Base-by-base conservation (phyloP, 1,139 yeast species). In the Blastobotrys serpentis region DNA sequence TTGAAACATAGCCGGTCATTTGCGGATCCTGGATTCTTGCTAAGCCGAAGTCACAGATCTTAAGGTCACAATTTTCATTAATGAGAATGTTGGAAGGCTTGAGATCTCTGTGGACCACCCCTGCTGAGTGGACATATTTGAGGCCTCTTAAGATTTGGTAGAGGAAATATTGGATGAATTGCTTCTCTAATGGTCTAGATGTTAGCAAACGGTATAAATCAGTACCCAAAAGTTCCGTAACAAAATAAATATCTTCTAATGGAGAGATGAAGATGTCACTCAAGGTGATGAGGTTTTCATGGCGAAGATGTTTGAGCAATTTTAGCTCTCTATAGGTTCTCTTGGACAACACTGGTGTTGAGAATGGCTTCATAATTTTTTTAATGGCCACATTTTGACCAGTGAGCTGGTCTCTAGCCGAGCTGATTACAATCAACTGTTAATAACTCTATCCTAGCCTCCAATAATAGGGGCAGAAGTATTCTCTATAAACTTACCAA, bases 11-110 rank as follows among this genome's bases (percentile, higher is more conserved):
- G 26, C 98, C 99, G 1, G 98, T 92, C 98, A 92, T 92, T 68
- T 92, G 98, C 10, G 97, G 96, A 70, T 92, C 98, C 73, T 92
- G 97, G 65, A 92, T 86, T 66, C 98, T 78, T 30, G 98, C 98
- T 54, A 92, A 75, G 21, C 98, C 98, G 66, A 92, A 92, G 71
- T 92, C 98, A 72, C 98, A 90, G 60, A 92, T 92, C 68, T 90
- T 90, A 63, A 92, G 75, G 69, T 92, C 98, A 71, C 98, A 92
- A 69, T 90, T 89, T 71, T 90, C 97, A 66, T 90, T 90, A 60
- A 92, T 86, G 54, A 92, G 75, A 54, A 92, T 87, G 69, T 92
- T 92, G 54, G 92, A 82, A 5, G 98, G 98, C 69, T 89, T 88
- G 43, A 50, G 75, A 70, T 92, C 98, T 58, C 98, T 79, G 66